These are phyloP conservation scores for Erigeron canadensis DNA, from an alignment of 129 eudicot genomes.

Conservation along the genomic window DNA sequence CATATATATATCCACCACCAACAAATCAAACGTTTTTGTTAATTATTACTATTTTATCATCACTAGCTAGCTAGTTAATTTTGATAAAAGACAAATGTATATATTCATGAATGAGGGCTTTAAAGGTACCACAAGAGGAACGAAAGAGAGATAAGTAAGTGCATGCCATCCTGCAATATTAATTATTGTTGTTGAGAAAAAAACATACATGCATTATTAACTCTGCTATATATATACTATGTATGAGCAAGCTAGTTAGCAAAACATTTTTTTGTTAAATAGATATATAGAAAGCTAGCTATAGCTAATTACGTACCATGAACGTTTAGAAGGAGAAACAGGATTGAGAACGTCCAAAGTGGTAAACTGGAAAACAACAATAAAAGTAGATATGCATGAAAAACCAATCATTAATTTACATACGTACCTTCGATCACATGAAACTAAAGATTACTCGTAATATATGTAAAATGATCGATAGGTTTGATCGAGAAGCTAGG, in stretches of 20 bases:
- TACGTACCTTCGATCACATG: no score
- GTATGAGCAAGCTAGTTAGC: no score
- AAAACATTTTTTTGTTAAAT: no score
- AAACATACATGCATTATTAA: neutral
- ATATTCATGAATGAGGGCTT: neutral
- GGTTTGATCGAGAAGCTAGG: neutral
- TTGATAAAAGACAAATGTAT: neutral
- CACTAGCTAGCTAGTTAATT: no score
- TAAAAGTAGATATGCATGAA: neutral
- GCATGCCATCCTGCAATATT: conserved; percentile 72
- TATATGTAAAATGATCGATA: neutral
- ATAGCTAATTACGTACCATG: no score
- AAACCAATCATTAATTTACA: neutral
- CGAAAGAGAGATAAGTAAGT: conserved; percentile 49
- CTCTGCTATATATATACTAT: no score
- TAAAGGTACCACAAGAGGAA: conserved; percentile 72
- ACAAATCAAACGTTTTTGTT: neutral
- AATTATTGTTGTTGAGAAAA: neutral
- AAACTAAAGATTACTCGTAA: no score
- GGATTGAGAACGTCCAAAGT: conserved; percentile 56
- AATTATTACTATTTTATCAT: neutral
- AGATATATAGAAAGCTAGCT: conserved; percentile 10
- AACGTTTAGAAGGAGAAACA: conserved; percentile 56
- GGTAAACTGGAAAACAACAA: conserved; percentile 50
- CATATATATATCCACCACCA: no score